Conservation (phyloP, 2,329 filamentous ascomycete genomes). For the Ilyonectria destructans region DNA sequence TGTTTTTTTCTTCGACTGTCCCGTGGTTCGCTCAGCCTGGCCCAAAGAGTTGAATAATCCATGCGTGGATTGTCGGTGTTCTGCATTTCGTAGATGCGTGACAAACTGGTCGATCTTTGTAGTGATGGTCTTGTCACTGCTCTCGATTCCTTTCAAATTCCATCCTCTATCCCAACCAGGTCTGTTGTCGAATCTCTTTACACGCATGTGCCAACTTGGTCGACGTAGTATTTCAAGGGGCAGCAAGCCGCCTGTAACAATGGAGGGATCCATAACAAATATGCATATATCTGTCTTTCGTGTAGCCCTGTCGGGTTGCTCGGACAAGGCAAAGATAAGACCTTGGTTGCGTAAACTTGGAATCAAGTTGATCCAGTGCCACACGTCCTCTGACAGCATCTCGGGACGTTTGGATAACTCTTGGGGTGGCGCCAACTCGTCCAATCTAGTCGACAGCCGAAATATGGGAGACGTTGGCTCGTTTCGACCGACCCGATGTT, state of each 20-base stretch:
- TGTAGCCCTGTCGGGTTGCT: background rate
- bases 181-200: constrained; percentile 10
- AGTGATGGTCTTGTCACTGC: background rate
- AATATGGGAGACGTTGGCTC: constrained; percentile 15
- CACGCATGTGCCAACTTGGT: background rate
- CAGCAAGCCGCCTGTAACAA: background rate
- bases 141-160: background rate
- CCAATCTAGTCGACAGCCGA: background rate
- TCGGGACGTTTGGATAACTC: background rate
- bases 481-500: constrained; percentile 17
- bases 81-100: no score
- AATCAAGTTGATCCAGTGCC: background rate
- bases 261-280: constrained; percentile 15
- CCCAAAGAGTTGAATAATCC: no score
- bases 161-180: constrained; percentile 15
- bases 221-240: background rate
- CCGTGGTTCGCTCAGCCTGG: no score
- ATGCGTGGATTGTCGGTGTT: no score
- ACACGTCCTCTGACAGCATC: constrained; percentile 1
- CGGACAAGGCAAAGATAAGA: constrained; percentile 2
- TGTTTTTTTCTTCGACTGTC: no score
- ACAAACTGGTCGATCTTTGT: no score
- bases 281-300: constrained; percentile 5
- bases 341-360: background rate
- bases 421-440: constrained; percentile 13